Conservation (phyloP, 2,329 filamentous ascomycete species). For the Pezizomycotina sp. region DNA sequence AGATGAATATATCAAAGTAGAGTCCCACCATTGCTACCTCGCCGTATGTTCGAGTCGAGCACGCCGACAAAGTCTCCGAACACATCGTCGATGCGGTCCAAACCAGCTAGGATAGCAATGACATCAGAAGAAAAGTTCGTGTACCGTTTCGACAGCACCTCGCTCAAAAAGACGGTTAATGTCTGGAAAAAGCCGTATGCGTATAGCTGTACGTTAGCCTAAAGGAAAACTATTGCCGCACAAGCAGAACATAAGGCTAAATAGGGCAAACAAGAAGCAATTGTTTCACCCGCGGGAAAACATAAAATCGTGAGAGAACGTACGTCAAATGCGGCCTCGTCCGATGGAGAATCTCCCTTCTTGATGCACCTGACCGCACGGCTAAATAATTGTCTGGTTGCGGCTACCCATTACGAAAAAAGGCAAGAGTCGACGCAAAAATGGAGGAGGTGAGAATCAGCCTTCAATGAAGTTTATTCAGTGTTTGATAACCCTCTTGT, state of each 20-base stretch:
- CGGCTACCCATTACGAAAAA: conserved; percentile 31
- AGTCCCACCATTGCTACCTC: conserved; percentile 49
- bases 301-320: too few relatives aligned
- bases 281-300: too few relatives aligned
- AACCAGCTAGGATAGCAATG: conserved; percentile 72
- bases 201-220: conserved; percentile 18
- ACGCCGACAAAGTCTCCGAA: conserved; percentile 78
- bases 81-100: conserved; percentile 71
- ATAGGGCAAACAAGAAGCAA: background rate
- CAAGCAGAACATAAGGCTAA: background rate
- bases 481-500: too few relatives aligned
- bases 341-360: conserved; percentile 41
- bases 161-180: conserved; percentile 69
- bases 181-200: conserved; percentile 46
- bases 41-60: conserved; percentile 68
- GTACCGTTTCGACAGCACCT: conserved; percentile 73
- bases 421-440: too few relatives aligned
- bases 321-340: conserved; percentile 76
- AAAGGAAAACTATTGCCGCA: conserved; percentile 2
- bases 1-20: background rate
- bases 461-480: conserved; percentile 17
- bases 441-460: conserved; percentile 9
- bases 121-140: conserved; percentile 91
- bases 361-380: conserved; percentile 56
- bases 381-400: conserved; percentile 61